Percentiles rank a stretch among this genome's conserved stretches.
Evolutionary conservation across 805 yeast species (phyloP).

Genomic region (Yamadazyma nakazawae): DNA sequence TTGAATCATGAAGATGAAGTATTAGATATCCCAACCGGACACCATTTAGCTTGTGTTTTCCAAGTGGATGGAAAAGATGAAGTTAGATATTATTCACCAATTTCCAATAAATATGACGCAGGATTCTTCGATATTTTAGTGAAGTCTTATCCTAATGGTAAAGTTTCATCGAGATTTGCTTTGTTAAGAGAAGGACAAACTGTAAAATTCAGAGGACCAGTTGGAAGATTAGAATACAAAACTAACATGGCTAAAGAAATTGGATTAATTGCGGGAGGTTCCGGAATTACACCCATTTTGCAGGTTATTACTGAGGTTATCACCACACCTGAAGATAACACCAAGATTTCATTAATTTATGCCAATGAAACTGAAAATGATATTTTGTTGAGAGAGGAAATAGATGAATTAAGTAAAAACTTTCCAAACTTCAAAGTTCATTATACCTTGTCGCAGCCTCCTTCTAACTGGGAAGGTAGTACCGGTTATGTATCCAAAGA

Average conservation of each 20-base stretch:
- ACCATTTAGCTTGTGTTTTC: conserved; percentile 63
- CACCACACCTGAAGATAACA: conserved; percentile 64
- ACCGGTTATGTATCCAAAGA: conserved; percentile 61
- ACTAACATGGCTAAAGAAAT: conserved; percentile 60
- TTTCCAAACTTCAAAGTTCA: conserved; percentile 62
- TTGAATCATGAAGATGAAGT: conserved; percentile 58
- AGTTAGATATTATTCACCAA: conserved; percentile 72
- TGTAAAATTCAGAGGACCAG: conserved; percentile 75
- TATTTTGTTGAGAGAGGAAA: conserved; percentile 65
- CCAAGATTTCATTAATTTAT: conserved; percentile 59
- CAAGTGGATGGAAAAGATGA: conserved; percentile 48
- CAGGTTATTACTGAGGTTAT: conserved; percentile 72
- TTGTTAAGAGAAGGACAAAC: conserved; percentile 59
- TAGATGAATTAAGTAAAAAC: conserved; percentile 62
- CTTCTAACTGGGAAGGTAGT: conserved; percentile 52
- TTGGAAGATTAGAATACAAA: conserved; percentile 63
- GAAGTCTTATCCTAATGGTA: conserved; percentile 71
- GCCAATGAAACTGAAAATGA: conserved; percentile 79
- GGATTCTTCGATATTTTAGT: conserved; percentile 77
- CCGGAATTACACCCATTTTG: conserved; percentile 87
- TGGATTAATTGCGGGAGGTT: conserved; percentile 78
- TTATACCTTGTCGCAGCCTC: conserved; percentile 51
- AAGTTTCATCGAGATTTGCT: conserved; percentile 66
- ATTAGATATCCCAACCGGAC: conserved; percentile 69
- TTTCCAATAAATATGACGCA: conserved; percentile 62